Percentiles rank a stretch among this genome's conserved stretches.
phyloP scores from a whole-genome alignment of 345 rosid genomes.

The Moricandia moricandioides region DNA sequence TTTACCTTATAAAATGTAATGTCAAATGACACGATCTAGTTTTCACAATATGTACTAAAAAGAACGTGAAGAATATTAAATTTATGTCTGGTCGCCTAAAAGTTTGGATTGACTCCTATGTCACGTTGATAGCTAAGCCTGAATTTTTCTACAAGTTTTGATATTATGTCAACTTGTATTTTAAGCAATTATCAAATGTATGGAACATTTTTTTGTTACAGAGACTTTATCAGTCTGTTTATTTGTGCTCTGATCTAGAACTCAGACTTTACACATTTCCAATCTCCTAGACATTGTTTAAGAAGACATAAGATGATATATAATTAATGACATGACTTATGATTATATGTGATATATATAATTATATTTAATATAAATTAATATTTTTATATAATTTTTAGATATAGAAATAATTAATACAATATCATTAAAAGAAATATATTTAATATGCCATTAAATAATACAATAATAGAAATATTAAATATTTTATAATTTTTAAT shows the following conservation, averaged over 20 bases:
- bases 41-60: not conserved
- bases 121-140: not conserved
- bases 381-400: no score
- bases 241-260: not conserved
- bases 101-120: not conserved
- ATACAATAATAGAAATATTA: no score
- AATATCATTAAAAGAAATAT: no score
- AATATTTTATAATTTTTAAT: no score
- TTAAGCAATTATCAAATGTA: not conserved
- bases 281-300: no score
- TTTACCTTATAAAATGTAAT: not conserved
- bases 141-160: not conserved
- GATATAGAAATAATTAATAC: no score
- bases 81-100: not conserved
- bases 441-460: no score
- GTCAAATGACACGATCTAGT: not conserved
- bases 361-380: no score
- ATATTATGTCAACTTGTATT: not conserved
- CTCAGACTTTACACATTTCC: not conserved
- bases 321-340: no score
- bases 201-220: not conserved
- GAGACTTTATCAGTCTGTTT: not conserved
- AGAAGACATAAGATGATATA: no score
- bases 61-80: not conserved
- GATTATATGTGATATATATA: no score